phyloP scores from a whole-genome alignment of 345 rosid species.

The Excoecaria cochinchinensis region DNA sequence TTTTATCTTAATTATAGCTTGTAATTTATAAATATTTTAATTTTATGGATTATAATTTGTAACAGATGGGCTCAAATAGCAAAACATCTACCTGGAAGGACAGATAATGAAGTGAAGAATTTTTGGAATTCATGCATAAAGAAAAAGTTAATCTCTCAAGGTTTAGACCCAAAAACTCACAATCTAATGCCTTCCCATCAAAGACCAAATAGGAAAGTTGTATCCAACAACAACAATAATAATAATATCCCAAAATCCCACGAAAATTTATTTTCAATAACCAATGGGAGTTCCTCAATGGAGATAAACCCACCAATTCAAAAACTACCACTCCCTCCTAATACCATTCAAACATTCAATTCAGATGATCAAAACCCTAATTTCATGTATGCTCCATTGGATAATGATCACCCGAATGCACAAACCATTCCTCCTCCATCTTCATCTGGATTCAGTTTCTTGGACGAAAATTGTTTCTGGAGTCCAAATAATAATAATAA shows the following conservation, averaged over 20 bases:
- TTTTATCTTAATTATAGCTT: too few species aligned
- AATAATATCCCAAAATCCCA: conserved; percentile 16
- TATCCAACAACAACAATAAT: conserved; percentile 7
- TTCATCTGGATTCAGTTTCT: conserved; percentile 14
- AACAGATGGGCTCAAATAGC: conserved; percentile 92
- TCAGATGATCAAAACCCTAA: conserved; percentile 24
- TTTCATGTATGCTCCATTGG: conserved; percentile 4
- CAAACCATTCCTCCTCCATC: conserved; percentile 18
- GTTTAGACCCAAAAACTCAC: conserved; percentile 28
- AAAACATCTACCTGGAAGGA: conserved; percentile 72
- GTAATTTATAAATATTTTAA: too few species aligned
- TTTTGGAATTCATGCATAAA: conserved; percentile 78
- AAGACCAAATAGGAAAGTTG: conserved; percentile 23
- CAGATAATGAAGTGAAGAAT: conserved; percentile 77
- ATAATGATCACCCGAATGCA: conserved; percentile 12
- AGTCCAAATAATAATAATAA: background rate
- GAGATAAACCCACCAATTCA: conserved; percentile 18
- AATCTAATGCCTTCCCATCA: conserved; percentile 29
- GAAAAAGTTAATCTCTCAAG: conserved; percentile 67
- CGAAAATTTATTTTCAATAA: conserved; percentile 18
- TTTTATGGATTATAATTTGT: background rate
- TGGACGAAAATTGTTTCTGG: conserved; percentile 29
- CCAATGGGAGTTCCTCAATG: background rate
- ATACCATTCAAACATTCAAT: background rate
- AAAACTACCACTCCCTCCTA: conserved; percentile 4